A percentile compares a stretch with the other conserved stretches of the same genome.
phyloP scores from a whole-genome alignment of 2,329 filamentous ascomycete species.

The Teratosphaeria nubilosa region DNA sequence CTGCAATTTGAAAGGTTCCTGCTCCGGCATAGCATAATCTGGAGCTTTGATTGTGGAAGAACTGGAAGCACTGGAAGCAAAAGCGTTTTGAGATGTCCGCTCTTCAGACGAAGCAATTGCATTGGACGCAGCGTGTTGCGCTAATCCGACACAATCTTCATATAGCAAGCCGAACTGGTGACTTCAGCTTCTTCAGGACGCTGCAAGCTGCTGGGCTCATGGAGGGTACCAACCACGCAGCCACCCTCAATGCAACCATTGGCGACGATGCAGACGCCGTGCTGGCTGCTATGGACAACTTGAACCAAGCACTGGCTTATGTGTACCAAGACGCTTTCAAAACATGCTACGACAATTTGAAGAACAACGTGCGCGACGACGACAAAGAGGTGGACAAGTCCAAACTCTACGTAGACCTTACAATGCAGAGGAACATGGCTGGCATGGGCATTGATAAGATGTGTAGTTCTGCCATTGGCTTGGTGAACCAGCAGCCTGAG shows the following conservation, averaged over 20 bases:
- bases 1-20: conserved; percentile 1
- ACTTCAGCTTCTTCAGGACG: conserved; percentile 39
- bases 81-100: conserved; percentile 15
- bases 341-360: conserved; percentile 34
- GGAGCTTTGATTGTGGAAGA: background rate
- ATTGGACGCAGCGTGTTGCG: conserved; percentile 38
- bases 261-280: conserved; percentile 34
- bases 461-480: conserved; percentile 32
- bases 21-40: background rate
- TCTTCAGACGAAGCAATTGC: conserved; percentile 25
- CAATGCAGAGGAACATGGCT: conserved; percentile 36
- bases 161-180: conserved; percentile 32
- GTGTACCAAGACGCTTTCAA: conserved; percentile 39
- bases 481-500: conserved; percentile 33
- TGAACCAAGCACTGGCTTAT: conserved; percentile 37
- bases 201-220: conserved; percentile 35
- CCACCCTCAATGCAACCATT: conserved; percentile 30
- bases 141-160: conserved; percentile 37
- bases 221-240: conserved; percentile 36
- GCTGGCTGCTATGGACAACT: conserved; percentile 35
- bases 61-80: background rate
- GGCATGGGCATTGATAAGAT: conserved; percentile 39
- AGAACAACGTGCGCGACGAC: conserved; percentile 25
- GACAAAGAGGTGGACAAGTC: conserved; percentile 21
- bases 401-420: conserved; percentile 34